A percentile compares a stretch with the other conserved stretches of the same genome.
Conservation (phyloP, 164 flowering plant species). For the Dillenia suffruticosa region DNA sequence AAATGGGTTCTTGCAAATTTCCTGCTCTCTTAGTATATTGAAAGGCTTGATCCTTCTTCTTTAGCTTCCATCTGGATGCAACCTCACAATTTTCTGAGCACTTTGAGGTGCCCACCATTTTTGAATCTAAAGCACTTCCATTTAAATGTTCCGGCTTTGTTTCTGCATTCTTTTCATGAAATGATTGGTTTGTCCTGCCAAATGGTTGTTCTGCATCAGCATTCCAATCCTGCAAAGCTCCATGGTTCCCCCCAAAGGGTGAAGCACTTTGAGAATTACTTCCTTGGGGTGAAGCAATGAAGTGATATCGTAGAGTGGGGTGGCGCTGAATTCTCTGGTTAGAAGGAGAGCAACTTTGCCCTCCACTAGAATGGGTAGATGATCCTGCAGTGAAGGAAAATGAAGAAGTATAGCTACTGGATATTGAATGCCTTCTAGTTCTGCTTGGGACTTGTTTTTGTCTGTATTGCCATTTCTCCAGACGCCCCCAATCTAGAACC, state of each 20-base stretch:
- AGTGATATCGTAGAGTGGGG: conserved; percentile 11
- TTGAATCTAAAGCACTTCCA: conserved; percentile 15
- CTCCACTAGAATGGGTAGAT: conserved; percentile 10
- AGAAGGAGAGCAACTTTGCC: conserved; percentile 9
- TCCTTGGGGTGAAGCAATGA: conserved; percentile 15
- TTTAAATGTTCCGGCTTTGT: conserved; percentile 6
- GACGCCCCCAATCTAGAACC: conserved; percentile 78
- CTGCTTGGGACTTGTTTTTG: conserved; percentile 17
- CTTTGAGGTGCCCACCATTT: conserved; percentile 6
- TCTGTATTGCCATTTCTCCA: conserved; percentile 67
- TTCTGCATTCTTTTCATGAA: conserved; percentile 14
- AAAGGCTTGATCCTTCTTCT: conserved; percentile 11
- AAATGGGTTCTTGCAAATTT: conserved; percentile 15
- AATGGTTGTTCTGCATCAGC: conserved; percentile 10
- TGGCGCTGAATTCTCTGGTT: conserved; percentile 12
- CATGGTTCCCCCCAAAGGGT: conserved; percentile 7
- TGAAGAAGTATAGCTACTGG: conserved; percentile 17
- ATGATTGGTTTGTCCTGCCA: conserved; percentile 10
- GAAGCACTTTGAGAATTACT: conserved; percentile 16
- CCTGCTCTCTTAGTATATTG: conserved; percentile 14
- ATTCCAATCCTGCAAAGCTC: conserved; percentile 15
- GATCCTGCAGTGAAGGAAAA: conserved; percentile 16
- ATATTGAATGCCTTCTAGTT: conserved; percentile 13
- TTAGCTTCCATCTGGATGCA: conserved; percentile 15
- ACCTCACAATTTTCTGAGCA: conserved; percentile 9